Base-by-base conservation (phyloP, 2,329 filamentous ascomycete species). In the Mycogone perniciosa region DNA sequence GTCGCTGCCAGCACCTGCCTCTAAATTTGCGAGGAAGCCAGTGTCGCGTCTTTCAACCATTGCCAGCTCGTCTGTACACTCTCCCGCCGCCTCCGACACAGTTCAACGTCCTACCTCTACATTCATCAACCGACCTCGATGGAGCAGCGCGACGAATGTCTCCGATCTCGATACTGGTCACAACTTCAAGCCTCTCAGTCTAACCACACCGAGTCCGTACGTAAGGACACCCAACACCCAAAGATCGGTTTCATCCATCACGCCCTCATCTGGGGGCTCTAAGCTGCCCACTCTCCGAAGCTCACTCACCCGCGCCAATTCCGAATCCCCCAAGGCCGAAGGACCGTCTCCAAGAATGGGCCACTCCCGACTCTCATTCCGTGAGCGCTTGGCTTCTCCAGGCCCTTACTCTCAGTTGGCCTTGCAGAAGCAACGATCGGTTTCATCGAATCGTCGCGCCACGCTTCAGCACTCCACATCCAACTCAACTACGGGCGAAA, bases 141-240 rank as follows among this genome's bases (percentile, higher is more conserved):
- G 88, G 88, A 92, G 84, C 62, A 63, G 61, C 8, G 86, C 83
- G 31, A 80, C 82, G 5, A 89, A 85, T 59, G 77, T 80, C 4
- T 70, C 71, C 6, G 77, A 82, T 54, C 71, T 82, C n/a, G 76
- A 85, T 31, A 78, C 80, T n/a, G 82, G 84, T 29, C 83, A 86
- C 64, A 81, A 81, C 63, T 86, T 82, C 68, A 85, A 81, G 59
- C 80, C 84, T 8, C 67, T 85, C 8, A 79, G 68, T 34, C 67
- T 81, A 41, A 82, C 79, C 6, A 80, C 80, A 1, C 80, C 82
- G 0, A 82, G 77, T 54, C 76, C 81, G 0, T 80, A 80, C 54
- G 67, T 76, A 5, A 79, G 71, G 59, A 70, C 71, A 0, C 68
- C 73, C 4, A 67, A 62, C n/a, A 61, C 67, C 2, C 60, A 67